These are phyloP conservation scores for Hortaea sp. DNA, from an alignment of 2,329 filamentous ascomycete species.

Conservation along the genomic window DNA sequence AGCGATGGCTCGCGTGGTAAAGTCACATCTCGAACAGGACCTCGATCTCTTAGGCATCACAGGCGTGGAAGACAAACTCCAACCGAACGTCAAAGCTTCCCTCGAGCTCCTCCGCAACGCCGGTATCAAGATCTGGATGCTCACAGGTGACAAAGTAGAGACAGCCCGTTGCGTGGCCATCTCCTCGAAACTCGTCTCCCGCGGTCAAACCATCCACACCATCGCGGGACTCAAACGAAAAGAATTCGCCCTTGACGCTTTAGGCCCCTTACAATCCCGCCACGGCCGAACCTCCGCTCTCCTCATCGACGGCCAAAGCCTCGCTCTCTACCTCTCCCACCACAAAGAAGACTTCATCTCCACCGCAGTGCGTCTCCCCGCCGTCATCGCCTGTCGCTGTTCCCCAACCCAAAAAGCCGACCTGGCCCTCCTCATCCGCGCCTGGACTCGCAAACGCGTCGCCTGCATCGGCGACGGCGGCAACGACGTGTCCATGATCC, in stretches of 20 bases:
- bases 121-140: conserved; percentile 99
- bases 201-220: conserved; percentile 93
- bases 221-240: conserved; percentile 66
- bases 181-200: conserved; percentile 82
- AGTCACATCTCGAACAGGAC: conserved; percentile 72
- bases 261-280: conserved; percentile 82
- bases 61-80: conserved; percentile 93
- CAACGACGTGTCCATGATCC: conserved; percentile 98
- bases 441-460: conserved; percentile 85
- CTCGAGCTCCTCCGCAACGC: conserved; percentile 91
- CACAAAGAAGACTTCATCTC: conserved; percentile 80
- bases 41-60: conserved; percentile 94
- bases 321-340: conserved; percentile 71
- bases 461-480: conserved; percentile 97
- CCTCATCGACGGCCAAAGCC: conserved; percentile 87
- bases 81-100: conserved; percentile 89
- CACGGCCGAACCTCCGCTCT: conserved; percentile 62
- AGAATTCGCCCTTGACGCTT: conserved; percentile 73
- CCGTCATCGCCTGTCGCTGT: conserved; percentile 92
- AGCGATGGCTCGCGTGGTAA: conserved; percentile 70
- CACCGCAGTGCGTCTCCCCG: conserved; percentile 74
- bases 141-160: conserved; percentile 97
- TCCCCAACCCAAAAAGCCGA: conserved; percentile 96
- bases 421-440: conserved; percentile 78
- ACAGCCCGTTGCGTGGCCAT: conserved; percentile 94